phyloP scores from a whole-genome alignment of 805 yeast genomes.

The Metschnikowia amazonensis region DNA sequence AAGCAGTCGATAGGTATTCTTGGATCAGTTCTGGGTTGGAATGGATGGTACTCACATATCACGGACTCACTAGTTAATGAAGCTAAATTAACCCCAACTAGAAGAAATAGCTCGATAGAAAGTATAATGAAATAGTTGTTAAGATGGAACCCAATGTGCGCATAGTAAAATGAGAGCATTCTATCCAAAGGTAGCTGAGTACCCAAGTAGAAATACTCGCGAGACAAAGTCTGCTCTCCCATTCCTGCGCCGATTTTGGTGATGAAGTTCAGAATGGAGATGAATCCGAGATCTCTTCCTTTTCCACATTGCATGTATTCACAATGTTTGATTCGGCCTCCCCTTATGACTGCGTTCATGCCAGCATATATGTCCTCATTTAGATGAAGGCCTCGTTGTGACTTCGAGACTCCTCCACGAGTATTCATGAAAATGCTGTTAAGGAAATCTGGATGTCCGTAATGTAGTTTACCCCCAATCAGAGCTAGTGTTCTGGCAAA shows the following conservation, averaged over 20 bases:
- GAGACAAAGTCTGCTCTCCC: slow-evolving; percentile 86
- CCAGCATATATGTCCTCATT: slow-evolving; percentile 90
- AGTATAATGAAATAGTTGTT: slow-evolving; percentile 75
- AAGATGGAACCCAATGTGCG: slow-evolving; percentile 84
- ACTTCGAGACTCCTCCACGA: slow-evolving; percentile 85
- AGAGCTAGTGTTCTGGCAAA: slow-evolving; percentile 81
- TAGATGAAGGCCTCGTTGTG: slow-evolving; percentile 80
- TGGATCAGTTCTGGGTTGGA: slow-evolving; percentile 65
- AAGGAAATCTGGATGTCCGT: slow-evolving; percentile 86
- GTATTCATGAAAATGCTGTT: slow-evolving; percentile 75
- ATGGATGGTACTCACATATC: slow-evolving; percentile 62
- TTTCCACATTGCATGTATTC: slow-evolving; percentile 89
- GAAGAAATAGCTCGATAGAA: slow-evolving; percentile 68
- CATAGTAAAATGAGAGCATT: slow-evolving; percentile 78
- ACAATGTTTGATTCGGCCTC: slow-evolving; percentile 85
- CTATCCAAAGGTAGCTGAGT: slow-evolving; percentile 78
- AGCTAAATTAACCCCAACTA: slow-evolving; percentile 66
- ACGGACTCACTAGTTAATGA: slow-evolving; percentile 70
- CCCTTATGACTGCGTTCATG: slow-evolving; percentile 77
- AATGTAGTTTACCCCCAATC: slow-evolving; percentile 82
- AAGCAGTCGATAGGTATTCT: slow-evolving; percentile 68
- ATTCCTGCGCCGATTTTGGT: slow-evolving; percentile 90
- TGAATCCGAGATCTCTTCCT: slow-evolving; percentile 86
- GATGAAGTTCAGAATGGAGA: slow-evolving; percentile 79
- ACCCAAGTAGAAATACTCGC: slow-evolving; percentile 80